Evolutionary conservation across 139 green algal species (phyloP).

Genomic region (Penium margaritaceum): DNA sequence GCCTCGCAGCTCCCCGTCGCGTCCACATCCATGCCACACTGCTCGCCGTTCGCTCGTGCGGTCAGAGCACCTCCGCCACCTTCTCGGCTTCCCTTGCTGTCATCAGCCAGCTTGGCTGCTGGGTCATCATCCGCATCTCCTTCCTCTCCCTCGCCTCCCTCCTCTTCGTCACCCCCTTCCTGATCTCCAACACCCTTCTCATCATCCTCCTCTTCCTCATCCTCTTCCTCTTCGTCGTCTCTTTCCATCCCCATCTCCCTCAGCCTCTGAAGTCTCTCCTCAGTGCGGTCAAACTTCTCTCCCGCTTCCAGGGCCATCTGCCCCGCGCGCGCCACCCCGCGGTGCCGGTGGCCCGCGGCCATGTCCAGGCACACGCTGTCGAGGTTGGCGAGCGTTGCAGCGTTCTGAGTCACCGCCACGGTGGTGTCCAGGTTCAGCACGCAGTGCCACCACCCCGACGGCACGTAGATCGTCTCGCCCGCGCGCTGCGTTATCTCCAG

Average conservation of each 20-base stretch:
- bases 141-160: not conserved
- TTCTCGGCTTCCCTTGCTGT: not conserved
- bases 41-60: no score
- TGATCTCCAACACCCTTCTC: constrained; percentile 9
- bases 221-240: constrained; percentile 20
- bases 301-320: not conserved
- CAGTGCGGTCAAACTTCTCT: not conserved
- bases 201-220: constrained; percentile 22
- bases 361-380: constrained; percentile 36
- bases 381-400: constrained; percentile 30
- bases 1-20: no score
- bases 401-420: constrained; percentile 46
- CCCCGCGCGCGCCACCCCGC: constrained; percentile 23
- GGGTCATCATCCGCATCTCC: not conserved
- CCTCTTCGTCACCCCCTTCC: constrained; percentile 9
- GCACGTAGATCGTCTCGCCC: constrained; percentile 46
- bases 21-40: no score
- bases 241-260: constrained; percentile 2
- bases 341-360: constrained; percentile 22
- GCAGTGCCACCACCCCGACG: constrained; percentile 49
- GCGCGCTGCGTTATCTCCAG: constrained; percentile 33
- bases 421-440: constrained; percentile 45
- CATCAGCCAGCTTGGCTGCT: not conserved
- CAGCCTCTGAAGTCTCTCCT: not conserved
- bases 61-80: not conserved